Percentiles rank a stretch among this genome's conserved stretches.
phyloP scores from a whole-genome alignment of 75 land plant genomes.

The Pinus tabuliformis region DNA sequence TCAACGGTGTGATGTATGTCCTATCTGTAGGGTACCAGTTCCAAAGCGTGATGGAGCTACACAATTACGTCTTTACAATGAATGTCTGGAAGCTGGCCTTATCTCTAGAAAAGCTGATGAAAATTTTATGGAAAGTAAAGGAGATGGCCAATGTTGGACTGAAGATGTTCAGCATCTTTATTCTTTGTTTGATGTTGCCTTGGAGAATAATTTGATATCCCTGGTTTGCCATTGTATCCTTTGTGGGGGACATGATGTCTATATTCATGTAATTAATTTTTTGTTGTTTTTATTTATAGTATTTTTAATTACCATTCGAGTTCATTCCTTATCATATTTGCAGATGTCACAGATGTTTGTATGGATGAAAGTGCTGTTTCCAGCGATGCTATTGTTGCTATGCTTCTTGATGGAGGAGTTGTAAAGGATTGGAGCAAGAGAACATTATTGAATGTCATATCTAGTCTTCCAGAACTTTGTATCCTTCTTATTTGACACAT shows the following conservation, averaged over 20 bases:
- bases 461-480: constrained; percentile 64
- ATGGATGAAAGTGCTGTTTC: constrained; percentile 98
- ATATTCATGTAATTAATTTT: not conserved
- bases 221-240: constrained; percentile 96
- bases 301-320: not conserved
- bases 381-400: constrained; percentile 85
- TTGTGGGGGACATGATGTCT: not conserved
- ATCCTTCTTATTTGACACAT: constrained; percentile 27
- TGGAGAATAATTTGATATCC: constrained; percentile 82
- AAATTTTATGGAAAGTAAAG: constrained; percentile 38
- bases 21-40: constrained; percentile 76
- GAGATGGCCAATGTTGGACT: constrained; percentile 23
- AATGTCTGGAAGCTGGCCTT: constrained; percentile 87
- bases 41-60: constrained; percentile 30
- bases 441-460: constrained; percentile 39
- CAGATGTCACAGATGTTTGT: constrained; percentile 96
- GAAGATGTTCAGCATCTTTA: constrained; percentile 79
- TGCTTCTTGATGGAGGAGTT: constrained; percentile 89
- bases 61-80: constrained; percentile 66
- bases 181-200: constrained; percentile 84
- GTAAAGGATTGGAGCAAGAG: constrained; percentile 95
- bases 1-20: constrained; percentile 86
- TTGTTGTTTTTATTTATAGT: not conserved
- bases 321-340: constrained; percentile 35
- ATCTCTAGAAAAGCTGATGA: constrained; percentile 51